Evolutionary conservation across 1,284 basidiomycete species (phyloP), one percentile per base, ranked within the genome.

Genomic region (Golubevia pallescens): DNA sequence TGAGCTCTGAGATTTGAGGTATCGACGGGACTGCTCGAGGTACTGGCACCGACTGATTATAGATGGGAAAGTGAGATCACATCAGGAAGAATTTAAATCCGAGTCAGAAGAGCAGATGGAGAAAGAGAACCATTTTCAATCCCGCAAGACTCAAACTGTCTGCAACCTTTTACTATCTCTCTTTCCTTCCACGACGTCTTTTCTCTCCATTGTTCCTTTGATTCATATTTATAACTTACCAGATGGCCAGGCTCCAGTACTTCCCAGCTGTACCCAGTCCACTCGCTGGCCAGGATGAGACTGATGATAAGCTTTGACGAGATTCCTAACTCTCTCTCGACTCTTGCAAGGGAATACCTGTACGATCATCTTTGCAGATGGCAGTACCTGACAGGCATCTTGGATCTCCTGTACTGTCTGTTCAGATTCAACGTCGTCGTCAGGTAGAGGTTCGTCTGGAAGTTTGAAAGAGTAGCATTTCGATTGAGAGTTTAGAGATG

Each of bases 321-420:
- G 67, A 16, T 68, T 65, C 23, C 70, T 66, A 5, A 78, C 71
- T 20, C 70, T 73, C 10, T 68, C 60, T 3, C 58, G 38, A 3
- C 61, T 51, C 54, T 78, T 79, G 63, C 78, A 70, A 53, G 77
- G 77, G 48, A 80, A 80, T 61, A 80, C 67, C 67, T 78, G 69
- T 61, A 80, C 63, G 20, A 80, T 69, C 28, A 70, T 74, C 34
- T 63, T 61, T 21, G 78, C 78, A 19, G 63, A 61, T 1, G 78
- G 78, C 3, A 80, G 62, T 1, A 59, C 32, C 14, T 52, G 24
- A 1, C 72, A 63, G 0, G 74, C 62, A 5, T 58, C 53, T 10
- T 48, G 63, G 19, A 38, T 38, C 34, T 38, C 5, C 34, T 38
- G 34, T 5, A 38, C 10, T 5, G 34, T 38, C 34, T 38, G 5